Base-by-base conservation (phyloP, 805 yeast genomes). In the Blastobotrys parvus region DNA sequence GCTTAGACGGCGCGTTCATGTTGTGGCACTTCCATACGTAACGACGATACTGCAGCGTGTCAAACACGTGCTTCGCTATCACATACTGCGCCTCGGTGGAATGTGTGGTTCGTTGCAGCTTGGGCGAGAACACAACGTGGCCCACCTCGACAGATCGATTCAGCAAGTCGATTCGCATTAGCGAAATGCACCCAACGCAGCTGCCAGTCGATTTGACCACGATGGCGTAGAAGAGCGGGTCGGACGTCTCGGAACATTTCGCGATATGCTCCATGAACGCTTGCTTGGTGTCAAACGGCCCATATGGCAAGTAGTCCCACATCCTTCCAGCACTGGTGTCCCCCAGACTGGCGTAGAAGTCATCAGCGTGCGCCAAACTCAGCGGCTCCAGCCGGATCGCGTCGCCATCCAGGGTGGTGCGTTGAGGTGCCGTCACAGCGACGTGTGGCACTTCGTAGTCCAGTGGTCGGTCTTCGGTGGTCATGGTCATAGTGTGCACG, bases 21-120 rank as follows among this genome's bases (percentile, higher is more conserved):
- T 52, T 48, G 45, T 62, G 55, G 45, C 66, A 63, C 43, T 58
- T 61, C 68, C 68, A 63, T 43, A 61, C 65, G 38, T 48, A 53
- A 13, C 67, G 51, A 16, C 68, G 50, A 45, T 59, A 58, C 2
- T 58, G 55, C 35, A 60, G 48, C 7, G 31, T 44, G 2, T 57
- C 60, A 38, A 62, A 59, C 1, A 56, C 63, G 37, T 59, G 48
- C 30, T 48, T 49, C 49, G 56, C 51, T 42, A 61, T 37, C 25
- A 62, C 48, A 45, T 51, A 62, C 39, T 55, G 54, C 2, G 61
- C 61, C 40, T 63, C 68, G 1, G 67, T 62, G 7, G 63, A 57
- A 21, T 51, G 46, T 3, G 54, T 48, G 6, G 63, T 61, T 30
- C 53, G 43, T 30, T 53, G 54, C 41, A 57, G 33, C 20, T 16